These are phyloP conservation scores for Psilocybe mexicana DNA, from an alignment of 1,284 basidiomycete species.

Conservation along the genomic window DNA sequence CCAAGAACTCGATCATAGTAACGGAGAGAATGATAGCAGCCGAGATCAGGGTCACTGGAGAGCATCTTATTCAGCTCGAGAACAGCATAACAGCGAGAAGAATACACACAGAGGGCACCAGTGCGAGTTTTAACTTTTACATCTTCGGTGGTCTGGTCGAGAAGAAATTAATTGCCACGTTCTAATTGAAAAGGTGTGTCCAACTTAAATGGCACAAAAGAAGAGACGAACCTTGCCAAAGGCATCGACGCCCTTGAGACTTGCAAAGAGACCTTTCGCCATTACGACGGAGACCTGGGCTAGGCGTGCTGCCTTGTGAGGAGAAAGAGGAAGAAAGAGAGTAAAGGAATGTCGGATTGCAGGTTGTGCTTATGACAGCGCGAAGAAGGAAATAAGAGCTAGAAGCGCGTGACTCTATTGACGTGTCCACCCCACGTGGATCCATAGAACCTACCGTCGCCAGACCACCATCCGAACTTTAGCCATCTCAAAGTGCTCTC, in stretches of 20 bases:
- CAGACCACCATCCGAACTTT: slow-evolving; percentile 23
- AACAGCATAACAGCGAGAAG: not conserved
- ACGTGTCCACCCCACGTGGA: slow-evolving; percentile 32
- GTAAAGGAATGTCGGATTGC: slow-evolving; percentile 18
- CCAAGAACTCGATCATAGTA: slow-evolving; percentile 91
- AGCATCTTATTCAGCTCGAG: slow-evolving; percentile 4
- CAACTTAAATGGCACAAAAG: not conserved
- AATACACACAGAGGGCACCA: slow-evolving; percentile 79
- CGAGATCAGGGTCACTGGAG: slow-evolving; percentile 87
- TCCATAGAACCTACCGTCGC: not conserved
- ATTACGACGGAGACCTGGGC: slow-evolving; percentile 41
- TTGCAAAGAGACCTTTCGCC: slow-evolving; percentile 76
- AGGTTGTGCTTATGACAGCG: slow-evolving; percentile 17
- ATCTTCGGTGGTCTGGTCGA: slow-evolving; percentile 88
- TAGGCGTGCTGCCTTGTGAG: slow-evolving; percentile 31
- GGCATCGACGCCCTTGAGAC: slow-evolving; percentile 88
- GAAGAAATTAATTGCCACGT: slow-evolving; percentile 19
- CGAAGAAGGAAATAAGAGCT: slow-evolving; percentile 20
- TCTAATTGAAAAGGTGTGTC: not conserved
- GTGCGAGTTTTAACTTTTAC: slow-evolving; percentile 97
- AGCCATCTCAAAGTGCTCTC: slow-evolving; percentile 11
- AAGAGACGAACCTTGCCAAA: slow-evolving; percentile 85
- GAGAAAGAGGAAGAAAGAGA: slow-evolving; percentile 31
- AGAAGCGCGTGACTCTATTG: slow-evolving; percentile 31
- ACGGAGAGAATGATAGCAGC: slow-evolving; percentile 91